phyloP scores from a whole-genome alignment of 805 yeast species.

The Yarrowia sp. region DNA sequence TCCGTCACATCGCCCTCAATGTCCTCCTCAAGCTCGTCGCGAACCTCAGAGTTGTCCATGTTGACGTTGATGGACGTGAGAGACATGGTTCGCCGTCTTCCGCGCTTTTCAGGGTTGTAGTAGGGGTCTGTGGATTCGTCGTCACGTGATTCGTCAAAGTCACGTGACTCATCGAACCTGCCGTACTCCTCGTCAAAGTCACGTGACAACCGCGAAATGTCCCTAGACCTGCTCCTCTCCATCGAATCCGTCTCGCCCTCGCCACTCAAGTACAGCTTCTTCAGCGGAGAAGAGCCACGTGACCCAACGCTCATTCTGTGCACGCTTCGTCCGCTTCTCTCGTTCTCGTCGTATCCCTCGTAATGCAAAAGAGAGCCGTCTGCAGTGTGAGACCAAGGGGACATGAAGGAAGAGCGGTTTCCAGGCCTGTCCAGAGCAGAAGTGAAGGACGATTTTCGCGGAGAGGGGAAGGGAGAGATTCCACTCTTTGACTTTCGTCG shows the following conservation, averaged over 20 bases:
- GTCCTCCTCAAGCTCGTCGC: background rate
- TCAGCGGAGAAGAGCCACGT: background rate
- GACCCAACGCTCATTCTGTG: background rate
- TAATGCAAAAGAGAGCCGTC: constrained; percentile 7
- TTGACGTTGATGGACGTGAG: constrained; percentile 17
- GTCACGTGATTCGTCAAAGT: background rate
- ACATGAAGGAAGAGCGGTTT: constrained; percentile 5
- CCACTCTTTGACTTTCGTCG: constrained; percentile 30
- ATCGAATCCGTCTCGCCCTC: background rate
- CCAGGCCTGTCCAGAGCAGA: constrained; percentile 38
- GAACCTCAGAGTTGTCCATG: constrained; percentile 2
- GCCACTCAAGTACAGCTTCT: background rate
- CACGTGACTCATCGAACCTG: background rate
- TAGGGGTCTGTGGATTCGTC: background rate
- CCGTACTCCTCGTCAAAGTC: background rate
- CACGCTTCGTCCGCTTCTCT: background rate
- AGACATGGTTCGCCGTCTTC: constrained; percentile 14
- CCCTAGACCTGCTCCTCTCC: background rate
- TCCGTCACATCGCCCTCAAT: background rate
- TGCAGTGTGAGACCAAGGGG: constrained; percentile 10
- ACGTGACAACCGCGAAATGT: background rate
- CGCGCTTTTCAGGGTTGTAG: constrained; percentile 17
- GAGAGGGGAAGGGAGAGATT: background rate
- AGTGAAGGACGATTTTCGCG: constrained; percentile 29
- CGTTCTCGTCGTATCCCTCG: background rate